Base-by-base conservation (phyloP, 352 stramenopile species). In the Phytophthora pluvialis region DNA sequence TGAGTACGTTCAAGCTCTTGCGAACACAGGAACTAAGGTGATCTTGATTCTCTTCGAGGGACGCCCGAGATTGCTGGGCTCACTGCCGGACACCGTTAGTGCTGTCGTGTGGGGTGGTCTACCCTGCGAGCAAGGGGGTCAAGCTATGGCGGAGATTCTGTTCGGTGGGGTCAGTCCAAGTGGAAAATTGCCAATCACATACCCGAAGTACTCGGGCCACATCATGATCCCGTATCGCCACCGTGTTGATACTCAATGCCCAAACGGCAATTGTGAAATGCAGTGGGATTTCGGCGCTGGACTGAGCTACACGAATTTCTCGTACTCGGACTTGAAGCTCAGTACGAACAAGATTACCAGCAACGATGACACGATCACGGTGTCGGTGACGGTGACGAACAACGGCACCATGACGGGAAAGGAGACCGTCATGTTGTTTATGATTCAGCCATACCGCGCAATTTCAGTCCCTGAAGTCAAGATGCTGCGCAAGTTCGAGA, bases 81-180 rank as follows among this genome's bases (percentile, higher is more conserved):
- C 67, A 43, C 50, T 80, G 5, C 94, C 90, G 53, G 80, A 86
- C 21, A 69, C 89, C 13, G 86, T 88, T 15, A 70, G 86, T 32
- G 90, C 84, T 26, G 70, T 96, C 11, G 62, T 97, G 11, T 64
- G 91, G 44, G 86, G 70, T 5, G 79, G 90, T 48, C 66, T 96
- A 8, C 80, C 86, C 1, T 88, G 90, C 11, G 84, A 93, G 38
- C 58, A 81, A n/a, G 89, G 90, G 28, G 90, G 90, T 1, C 82
- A 91, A 61, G 89, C 88, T 4, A 83, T 97, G 38, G 84, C 90
- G 4, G 86, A 97, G 53, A 81, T 97, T 36, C 35, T 96, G 9
- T 89, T 81, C 39, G 89, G 90, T 7, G 45, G 78, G 8, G 76
- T 90, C 13, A 96, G 94, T 60, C 89, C 89, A 16, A 95, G 85